phyloP scores from a whole-genome alignment of 768 basidiomycete species.

The Leccinum subgranulosum region DNA sequence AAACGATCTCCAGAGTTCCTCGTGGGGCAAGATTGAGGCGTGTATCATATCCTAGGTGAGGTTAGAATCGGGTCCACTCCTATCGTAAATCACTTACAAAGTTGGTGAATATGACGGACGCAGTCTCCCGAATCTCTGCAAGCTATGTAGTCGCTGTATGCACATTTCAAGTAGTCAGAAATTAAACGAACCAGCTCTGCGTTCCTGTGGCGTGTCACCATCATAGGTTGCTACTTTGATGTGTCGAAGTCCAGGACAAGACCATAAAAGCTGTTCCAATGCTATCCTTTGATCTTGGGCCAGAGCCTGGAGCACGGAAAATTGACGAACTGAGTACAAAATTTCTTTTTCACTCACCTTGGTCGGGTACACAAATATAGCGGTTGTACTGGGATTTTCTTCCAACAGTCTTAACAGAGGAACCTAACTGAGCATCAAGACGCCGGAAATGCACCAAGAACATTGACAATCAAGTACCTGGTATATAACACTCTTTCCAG shows the following conservation, averaged over 20 bases:
- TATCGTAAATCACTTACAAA: slow-evolving; percentile 50
- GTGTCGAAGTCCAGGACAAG: slow-evolving; percentile 60
- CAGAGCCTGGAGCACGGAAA: slow-evolving; percentile 52
- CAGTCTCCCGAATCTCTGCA: slow-evolving; percentile 64
- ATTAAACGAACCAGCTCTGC: slow-evolving; percentile 47
- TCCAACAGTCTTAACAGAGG: slow-evolving; percentile 69
- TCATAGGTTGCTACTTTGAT: slow-evolving; percentile 77
- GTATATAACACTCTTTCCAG: slow-evolving; percentile 86
- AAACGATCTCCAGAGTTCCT: slow-evolving; percentile 78
- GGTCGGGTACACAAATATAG: slow-evolving; percentile 86
- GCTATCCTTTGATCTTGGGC: slow-evolving; percentile 84
- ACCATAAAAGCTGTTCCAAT: slow-evolving; percentile 60
- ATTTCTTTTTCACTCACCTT: slow-evolving; percentile 45
- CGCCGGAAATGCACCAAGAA: background rate
- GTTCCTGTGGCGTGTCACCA: slow-evolving; percentile 79
- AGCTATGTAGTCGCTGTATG: background rate
- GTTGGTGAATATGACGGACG: slow-evolving; percentile 86
- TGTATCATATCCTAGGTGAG: slow-evolving; percentile 74
- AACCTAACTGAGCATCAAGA: slow-evolving; percentile 41
- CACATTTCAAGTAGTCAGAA: background rate
- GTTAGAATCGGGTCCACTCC: background rate
- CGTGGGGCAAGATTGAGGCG: slow-evolving; percentile 78
- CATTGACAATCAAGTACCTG: slow-evolving; percentile 49
- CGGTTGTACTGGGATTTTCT: slow-evolving; percentile 56
- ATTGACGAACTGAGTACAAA: background rate